phyloP scores from a whole-genome alignment of 169 alveolate genomes.

The Babesia ovis region DNA sequence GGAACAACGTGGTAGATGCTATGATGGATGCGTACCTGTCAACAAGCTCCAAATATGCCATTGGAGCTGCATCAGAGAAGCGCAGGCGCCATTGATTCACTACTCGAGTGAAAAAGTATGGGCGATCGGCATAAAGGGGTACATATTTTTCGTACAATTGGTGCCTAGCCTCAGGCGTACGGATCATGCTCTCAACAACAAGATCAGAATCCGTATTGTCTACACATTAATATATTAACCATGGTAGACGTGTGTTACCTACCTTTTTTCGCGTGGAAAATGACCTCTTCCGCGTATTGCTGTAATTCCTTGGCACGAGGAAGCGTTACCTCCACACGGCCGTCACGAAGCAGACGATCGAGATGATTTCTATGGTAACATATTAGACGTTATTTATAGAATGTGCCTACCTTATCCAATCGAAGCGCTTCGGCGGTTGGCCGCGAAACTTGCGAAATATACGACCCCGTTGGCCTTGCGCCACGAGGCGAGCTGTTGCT shows the following conservation, averaged over 20 bases:
- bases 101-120: conserved; percentile 82
- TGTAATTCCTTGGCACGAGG: conserved; percentile 86
- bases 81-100: conserved; percentile 82
- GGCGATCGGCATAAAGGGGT: conserved; percentile 80
- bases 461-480: conserved; percentile 76
- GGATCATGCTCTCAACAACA: conserved; percentile 80
- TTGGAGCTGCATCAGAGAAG: conserved; percentile 81
- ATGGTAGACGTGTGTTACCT: background rate
- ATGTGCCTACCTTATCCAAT: conserved; percentile 72
- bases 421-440: conserved; percentile 85
- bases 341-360: conserved; percentile 78
- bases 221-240: background rate
- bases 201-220: conserved; percentile 65
- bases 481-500: conserved; percentile 76
- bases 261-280: conserved; percentile 82
- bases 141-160: conserved; percentile 79
- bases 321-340: conserved; percentile 81
- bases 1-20: too few species aligned
- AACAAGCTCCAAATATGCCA: conserved; percentile 85
- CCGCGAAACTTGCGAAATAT: conserved; percentile 76
- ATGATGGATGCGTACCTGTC: conserved; percentile 72
- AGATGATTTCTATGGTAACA: conserved; percentile 72
- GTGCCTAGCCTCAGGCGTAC: conserved; percentile 84
- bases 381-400: background rate
- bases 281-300: conserved; percentile 86